phyloP scores from a whole-genome alignment of 148 eudicot species.

The Chenopodium formosanum region DNA sequence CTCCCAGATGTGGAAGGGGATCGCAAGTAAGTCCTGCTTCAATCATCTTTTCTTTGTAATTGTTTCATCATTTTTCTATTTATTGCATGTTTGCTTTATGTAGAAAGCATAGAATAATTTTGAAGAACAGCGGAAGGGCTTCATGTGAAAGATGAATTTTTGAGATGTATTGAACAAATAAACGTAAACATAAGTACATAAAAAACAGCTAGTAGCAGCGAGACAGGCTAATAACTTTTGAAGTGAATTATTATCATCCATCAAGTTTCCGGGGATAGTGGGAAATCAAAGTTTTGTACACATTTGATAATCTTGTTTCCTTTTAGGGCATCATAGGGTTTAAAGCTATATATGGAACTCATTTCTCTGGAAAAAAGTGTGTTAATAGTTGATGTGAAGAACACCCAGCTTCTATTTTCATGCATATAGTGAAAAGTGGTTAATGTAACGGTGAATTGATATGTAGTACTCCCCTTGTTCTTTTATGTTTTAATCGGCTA shows the following conservation, averaged over 20 bases:
- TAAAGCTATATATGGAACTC: background rate
- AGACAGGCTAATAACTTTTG: background rate
- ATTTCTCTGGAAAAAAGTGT: background rate
- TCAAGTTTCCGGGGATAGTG: background rate
- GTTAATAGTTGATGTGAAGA: background rate
- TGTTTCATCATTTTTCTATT: background rate
- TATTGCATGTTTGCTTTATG: background rate
- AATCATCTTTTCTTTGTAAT: background rate
- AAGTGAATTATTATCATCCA: background rate
- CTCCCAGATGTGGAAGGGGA: slow-evolving; percentile 99
- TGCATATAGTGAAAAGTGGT: background rate
- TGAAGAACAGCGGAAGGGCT: background rate
- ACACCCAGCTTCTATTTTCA: background rate
- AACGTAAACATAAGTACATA: too few relatives aligned
- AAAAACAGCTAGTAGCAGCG: background rate
- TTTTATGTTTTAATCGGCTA: too few relatives aligned
- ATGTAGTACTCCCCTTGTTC: background rate
- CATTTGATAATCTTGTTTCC: background rate
- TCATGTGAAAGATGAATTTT: background rate
- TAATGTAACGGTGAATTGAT: background rate
- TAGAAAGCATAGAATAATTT: background rate
- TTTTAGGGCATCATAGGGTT: background rate
- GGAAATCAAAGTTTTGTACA: background rate
- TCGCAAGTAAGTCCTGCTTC: slow-evolving; percentile 69
- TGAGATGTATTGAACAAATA: background rate